A percentile compares a stretch with the other conserved stretches of the same genome.
These are phyloP conservation scores for Termitomyces sp. DNA, from an alignment of 1,284 basidiomycete genomes.

Conservation along the genomic window DNA sequence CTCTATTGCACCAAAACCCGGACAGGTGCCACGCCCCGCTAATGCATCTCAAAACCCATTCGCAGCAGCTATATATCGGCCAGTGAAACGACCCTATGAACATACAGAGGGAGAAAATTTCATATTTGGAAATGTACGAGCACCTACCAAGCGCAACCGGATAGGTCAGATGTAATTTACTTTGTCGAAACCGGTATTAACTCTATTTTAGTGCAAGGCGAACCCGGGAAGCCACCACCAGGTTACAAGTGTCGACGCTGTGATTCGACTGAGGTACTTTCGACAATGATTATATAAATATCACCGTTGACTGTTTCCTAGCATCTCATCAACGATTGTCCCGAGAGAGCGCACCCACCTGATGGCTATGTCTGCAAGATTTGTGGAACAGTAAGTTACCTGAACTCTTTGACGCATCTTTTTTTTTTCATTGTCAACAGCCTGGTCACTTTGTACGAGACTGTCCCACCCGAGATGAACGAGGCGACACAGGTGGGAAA, in stretches of 20 bases:
- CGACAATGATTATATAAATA: neutral
- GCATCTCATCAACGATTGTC: conserved; percentile 77
- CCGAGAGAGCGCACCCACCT: conserved; percentile 67
- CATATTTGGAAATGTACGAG: conserved; percentile 60
- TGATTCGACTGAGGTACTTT: conserved; percentile 62
- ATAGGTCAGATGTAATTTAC: conserved; percentile 35
- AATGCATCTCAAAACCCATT: conserved; percentile 78
- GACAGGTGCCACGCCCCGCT: conserved; percentile 45
- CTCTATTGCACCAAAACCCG: conserved; percentile 33
- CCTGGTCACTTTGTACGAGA: conserved; percentile 82
- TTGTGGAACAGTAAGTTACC: conserved; percentile 52
- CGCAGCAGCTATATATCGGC: conserved; percentile 31
- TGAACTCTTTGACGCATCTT: conserved; percentile 5
- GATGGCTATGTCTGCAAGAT: conserved; percentile 85
- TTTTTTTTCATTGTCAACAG: conserved; percentile 28
- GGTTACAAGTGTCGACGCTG: conserved; percentile 78
- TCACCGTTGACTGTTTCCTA: conserved; percentile 23
- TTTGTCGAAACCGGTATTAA: conserved; percentile 1
- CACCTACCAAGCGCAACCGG: conserved; percentile 50
- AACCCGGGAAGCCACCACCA: conserved; percentile 54
- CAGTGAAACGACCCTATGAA: conserved; percentile 52
- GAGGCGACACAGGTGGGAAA: conserved; percentile 71
- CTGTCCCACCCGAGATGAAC: conserved; percentile 73
- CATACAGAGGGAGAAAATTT: conserved; percentile 50
- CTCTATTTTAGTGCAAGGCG: conserved; percentile 28